Percentiles rank a stretch among this genome's conserved stretches.
These are phyloP conservation scores for Pseudogymnoascus sp. DNA, from an alignment of 2,329 filamentous ascomycete species.

Conservation along the genomic window DNA sequence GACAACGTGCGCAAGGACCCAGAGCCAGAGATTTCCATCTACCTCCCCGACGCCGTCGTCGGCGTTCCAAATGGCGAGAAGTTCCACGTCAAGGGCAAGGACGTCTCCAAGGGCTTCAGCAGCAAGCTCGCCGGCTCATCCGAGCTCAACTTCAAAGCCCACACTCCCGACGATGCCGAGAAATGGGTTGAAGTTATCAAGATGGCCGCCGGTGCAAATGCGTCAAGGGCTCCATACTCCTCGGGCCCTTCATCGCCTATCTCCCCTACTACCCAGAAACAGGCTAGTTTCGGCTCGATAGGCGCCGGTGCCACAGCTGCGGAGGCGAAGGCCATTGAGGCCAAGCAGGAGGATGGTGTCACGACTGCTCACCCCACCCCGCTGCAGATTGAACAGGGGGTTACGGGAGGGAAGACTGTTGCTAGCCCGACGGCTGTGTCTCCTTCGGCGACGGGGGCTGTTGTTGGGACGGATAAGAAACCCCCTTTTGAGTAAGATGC, in stretches of 20 bases:
- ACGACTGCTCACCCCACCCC: conserved; percentile 12
- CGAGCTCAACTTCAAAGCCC: conserved; percentile 82
- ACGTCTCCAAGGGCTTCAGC: conserved; percentile 71
- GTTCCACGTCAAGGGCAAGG: conserved; percentile 94
- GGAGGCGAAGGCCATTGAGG: not conserved
- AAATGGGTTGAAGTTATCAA: conserved; percentile 75
- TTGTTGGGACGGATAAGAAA: not conserved
- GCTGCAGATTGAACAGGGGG: conserved; percentile 17
- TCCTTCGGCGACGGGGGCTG: conserved; percentile 9
- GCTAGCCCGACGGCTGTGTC: conserved; percentile 19
- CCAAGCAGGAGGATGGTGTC: not conserved
- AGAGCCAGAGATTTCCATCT: conserved; percentile 79
- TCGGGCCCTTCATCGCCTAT: not conserved
- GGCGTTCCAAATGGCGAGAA: conserved; percentile 67
- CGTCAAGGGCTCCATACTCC: not conserved
- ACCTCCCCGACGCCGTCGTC: conserved; percentile 81
- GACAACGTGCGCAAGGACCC: conserved; percentile 67
- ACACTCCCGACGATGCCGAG: conserved; percentile 69
- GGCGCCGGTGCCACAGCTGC: not conserved
- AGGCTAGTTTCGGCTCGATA: not conserved
- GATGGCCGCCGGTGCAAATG: conserved; percentile 17
- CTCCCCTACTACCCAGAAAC: conserved; percentile 4
- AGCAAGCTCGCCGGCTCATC: conserved; percentile 73
- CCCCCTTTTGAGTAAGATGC: not conserved
- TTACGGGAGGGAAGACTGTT: conserved; percentile 21